These are phyloP conservation scores for Yueomyces sp. DNA, from an alignment of 805 yeast genomes.

Conservation along the genomic window DNA sequence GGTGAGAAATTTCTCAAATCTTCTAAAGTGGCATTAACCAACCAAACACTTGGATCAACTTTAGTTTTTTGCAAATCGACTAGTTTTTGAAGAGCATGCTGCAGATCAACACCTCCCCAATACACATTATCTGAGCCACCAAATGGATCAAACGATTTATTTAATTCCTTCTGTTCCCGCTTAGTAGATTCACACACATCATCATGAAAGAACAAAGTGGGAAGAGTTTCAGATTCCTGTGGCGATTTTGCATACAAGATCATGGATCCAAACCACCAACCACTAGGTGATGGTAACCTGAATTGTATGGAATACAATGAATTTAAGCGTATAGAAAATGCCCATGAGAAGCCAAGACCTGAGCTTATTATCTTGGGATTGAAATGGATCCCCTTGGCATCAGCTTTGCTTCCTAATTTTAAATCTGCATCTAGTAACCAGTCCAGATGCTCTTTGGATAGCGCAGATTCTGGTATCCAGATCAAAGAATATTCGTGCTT, in stretches of 20 bases:
- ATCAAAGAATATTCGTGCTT: constrained; percentile 28
- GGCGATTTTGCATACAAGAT: constrained; percentile 46
- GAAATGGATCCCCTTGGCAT: constrained; percentile 3
- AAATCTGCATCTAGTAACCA: constrained; percentile 10
- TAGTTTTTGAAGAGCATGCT: constrained; percentile 37
- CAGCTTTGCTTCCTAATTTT: constrained; percentile 23
- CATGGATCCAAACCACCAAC: constrained; percentile 88
- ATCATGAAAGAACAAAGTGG: constrained; percentile 87
- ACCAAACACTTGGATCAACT: constrained; percentile 55
- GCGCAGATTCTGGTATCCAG: constrained; percentile 16
- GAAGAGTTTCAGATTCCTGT: constrained; percentile 43
- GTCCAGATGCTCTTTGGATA: constrained; percentile 5
- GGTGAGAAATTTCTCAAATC: constrained; percentile 28
- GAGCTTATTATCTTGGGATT: constrained; percentile 3
- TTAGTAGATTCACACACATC: constrained; percentile 68
- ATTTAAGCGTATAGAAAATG: constrained; percentile 48
- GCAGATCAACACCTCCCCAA: constrained; percentile 88
- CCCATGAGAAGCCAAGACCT: constrained; percentile 33
- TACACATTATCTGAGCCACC: constrained; percentile 39
- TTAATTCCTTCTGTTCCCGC: constrained; percentile 43
- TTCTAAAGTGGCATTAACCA: constrained; percentile 63
- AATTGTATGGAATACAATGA: constrained; percentile 68
- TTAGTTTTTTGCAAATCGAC: constrained; percentile 57
- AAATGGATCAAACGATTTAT: constrained; percentile 64
- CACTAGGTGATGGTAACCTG: constrained; percentile 62